Evolutionary conservation across 208 protist species (phyloP).

Genomic region (Leishmania tarentolae): DNA sequence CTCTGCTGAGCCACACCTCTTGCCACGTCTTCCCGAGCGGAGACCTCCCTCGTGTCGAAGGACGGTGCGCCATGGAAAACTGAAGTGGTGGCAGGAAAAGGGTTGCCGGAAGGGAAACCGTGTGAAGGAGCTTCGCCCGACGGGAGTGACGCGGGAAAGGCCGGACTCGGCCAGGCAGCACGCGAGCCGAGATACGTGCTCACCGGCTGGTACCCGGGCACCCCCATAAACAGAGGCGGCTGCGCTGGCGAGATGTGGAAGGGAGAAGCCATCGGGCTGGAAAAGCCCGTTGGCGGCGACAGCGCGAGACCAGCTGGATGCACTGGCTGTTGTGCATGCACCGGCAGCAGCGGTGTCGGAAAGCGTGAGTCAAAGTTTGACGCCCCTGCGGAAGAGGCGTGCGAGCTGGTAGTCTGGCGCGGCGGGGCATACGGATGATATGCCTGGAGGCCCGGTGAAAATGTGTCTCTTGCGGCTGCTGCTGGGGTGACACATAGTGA

Average conservation of each 20-base stretch:
- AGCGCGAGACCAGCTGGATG: background rate
- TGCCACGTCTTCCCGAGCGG: background rate
- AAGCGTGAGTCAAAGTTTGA: background rate
- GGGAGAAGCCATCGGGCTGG: background rate
- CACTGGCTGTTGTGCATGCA: background rate
- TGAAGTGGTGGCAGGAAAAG: background rate
- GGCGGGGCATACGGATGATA: constrained; percentile 5
- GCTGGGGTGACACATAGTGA: background rate
- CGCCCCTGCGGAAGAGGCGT: background rate
- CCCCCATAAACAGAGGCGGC: constrained; percentile 23
- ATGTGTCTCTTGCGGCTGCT: background rate
- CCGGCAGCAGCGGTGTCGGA: background rate
- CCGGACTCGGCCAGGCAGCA: background rate
- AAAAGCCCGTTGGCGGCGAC: background rate
- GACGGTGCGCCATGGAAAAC: background rate
- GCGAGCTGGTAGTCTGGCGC: background rate
- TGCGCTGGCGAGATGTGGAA: background rate
- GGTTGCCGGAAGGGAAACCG: too few relatives aligned
- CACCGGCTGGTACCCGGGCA: constrained; percentile 16
- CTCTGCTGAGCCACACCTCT: background rate
- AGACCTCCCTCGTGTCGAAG: background rate
- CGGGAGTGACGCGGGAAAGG: background rate
- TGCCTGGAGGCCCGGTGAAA: background rate
- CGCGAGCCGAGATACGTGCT: background rate
- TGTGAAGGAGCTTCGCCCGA: background rate